Evolutionary conservation across 352 stramenopile genomes (phyloP).

Genomic region (Pythium phragmitis): DNA sequence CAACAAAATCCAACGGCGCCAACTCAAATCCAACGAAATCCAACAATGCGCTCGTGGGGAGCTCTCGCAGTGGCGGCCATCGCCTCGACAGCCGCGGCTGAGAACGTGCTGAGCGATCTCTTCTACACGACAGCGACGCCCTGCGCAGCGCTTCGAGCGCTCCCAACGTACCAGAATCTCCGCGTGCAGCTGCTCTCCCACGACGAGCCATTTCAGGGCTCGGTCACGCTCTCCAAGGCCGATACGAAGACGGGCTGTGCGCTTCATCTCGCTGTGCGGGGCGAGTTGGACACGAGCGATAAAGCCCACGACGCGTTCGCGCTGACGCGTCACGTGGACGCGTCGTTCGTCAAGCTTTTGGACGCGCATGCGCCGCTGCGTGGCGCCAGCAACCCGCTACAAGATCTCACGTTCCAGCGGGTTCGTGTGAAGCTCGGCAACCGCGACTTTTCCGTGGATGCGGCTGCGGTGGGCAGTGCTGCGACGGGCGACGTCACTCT

Average conservation of each 20-base stretch:
- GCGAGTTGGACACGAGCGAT: background rate
- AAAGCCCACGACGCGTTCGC: constrained; percentile 19
- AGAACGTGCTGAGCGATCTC: constrained; percentile 23
- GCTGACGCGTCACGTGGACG: constrained; percentile 14
- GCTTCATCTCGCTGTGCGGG: constrained; percentile 17
- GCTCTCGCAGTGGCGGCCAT: background rate
- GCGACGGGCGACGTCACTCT: constrained; percentile 23
- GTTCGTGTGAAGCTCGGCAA: constrained; percentile 26
- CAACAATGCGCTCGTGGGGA: constrained; percentile 8
- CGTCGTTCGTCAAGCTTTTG: constrained; percentile 19
- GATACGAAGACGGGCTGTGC: constrained; percentile 19
- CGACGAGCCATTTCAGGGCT: constrained; percentile 11
- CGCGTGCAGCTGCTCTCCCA: constrained; percentile 21
- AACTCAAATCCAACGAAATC: background rate
- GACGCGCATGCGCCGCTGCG: constrained; percentile 12
- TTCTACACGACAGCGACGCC: constrained; percentile 27
- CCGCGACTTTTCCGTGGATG: constrained; percentile 24
- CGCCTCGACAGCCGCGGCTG: background rate
- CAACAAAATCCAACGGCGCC: background rate
- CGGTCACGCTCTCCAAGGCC: constrained; percentile 21
- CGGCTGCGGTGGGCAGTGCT: constrained; percentile 7
- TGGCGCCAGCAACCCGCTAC: constrained; percentile 2
- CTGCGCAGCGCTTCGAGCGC: constrained; percentile 9
- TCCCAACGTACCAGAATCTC: constrained; percentile 15
- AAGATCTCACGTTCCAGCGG: constrained; percentile 26